phyloP scores from a whole-genome alignment of 2,329 filamentous ascomycete species.

The Pyrenophora seminiperda region DNA sequence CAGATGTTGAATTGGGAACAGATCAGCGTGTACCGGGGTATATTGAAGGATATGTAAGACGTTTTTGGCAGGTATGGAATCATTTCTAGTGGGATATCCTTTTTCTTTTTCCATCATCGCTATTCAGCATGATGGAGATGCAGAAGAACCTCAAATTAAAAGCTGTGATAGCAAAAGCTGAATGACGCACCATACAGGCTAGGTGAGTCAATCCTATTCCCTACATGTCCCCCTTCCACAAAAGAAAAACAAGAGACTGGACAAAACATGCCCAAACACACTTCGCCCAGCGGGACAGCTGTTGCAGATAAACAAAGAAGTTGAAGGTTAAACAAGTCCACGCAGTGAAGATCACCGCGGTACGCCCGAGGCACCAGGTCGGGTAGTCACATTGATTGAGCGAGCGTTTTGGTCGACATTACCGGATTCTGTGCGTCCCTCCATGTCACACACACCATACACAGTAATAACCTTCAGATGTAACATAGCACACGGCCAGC shows the following conservation, averaged over 20 bases:
- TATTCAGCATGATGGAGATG: background rate
- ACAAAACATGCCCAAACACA: too few relatives aligned
- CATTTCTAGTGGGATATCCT: background rate
- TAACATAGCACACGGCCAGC: slow-evolving; percentile 56
- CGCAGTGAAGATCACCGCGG: slow-evolving; percentile 89
- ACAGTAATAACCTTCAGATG: slow-evolving; percentile 31
- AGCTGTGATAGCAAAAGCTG: too few relatives aligned
- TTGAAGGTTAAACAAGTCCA: too few relatives aligned
- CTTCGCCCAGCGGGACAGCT: too few relatives aligned
- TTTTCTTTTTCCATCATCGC: background rate
- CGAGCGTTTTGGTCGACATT: slow-evolving; percentile 81
- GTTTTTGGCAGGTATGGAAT: slow-evolving; percentile 90
- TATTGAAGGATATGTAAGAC: slow-evolving; percentile 89
- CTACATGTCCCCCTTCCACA: too few relatives aligned
- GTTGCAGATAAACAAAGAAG: too few relatives aligned
- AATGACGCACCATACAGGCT: slow-evolving; percentile 26
- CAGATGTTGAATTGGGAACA: slow-evolving; percentile 51
- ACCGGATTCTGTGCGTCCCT: slow-evolving; percentile 60
- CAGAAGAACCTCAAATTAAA: too few relatives aligned
- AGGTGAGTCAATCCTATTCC: slow-evolving; percentile 29
- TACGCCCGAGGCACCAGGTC: slow-evolving; percentile 82
- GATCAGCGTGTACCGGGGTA: slow-evolving; percentile 86
- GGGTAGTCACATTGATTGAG: slow-evolving; percentile 91
- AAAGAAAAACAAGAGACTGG: too few relatives aligned
- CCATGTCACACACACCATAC: slow-evolving; percentile 14